These are phyloP conservation scores for Fusarium nelsonii DNA, from an alignment of 2,329 filamentous ascomycete genomes.

Conservation along the genomic window DNA sequence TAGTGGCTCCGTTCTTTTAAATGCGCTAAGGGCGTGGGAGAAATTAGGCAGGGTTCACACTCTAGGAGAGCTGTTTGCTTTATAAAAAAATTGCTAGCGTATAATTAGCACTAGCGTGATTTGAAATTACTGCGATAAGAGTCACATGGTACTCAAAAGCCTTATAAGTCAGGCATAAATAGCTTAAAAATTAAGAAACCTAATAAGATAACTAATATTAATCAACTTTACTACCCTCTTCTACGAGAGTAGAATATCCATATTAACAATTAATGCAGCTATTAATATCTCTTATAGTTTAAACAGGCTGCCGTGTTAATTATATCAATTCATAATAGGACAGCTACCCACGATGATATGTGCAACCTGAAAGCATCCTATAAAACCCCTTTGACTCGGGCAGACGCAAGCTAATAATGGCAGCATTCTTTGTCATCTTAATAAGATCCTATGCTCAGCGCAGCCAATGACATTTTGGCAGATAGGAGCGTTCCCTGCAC, in stretches of 20 bases:
- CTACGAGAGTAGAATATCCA: not conserved
- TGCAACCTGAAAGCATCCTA: not conserved
- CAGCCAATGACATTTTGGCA: not conserved
- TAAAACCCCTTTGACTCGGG: not conserved
- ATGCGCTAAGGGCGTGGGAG: slow-evolving; percentile 11
- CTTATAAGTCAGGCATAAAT: not conserved
- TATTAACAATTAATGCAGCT: not conserved
- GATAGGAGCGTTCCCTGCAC: not conserved
- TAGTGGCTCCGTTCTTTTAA: not conserved
- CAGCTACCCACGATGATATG: not conserved
- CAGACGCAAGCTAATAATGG: not conserved
- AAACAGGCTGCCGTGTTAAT: not conserved
- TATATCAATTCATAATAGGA: not conserved
- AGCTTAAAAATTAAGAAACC: not conserved
- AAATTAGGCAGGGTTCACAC: slow-evolving; percentile 1
- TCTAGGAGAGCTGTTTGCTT: slow-evolving; percentile 4
- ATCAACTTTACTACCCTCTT: not conserved
- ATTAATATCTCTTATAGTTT: not conserved
- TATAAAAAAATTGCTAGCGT: slow-evolving; percentile 24
- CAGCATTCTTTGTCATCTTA: not conserved
- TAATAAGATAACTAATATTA: not conserved
- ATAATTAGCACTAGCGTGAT: slow-evolving; percentile 17
- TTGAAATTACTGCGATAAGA: not conserved
- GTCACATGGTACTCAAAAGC: not conserved
- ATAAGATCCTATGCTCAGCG: not conserved